Evolutionary conservation across 1,139 yeast genomes (phyloP), one percentile per base, ranked within the genome.

Genomic region (Blastobotrys indianensis): DNA sequence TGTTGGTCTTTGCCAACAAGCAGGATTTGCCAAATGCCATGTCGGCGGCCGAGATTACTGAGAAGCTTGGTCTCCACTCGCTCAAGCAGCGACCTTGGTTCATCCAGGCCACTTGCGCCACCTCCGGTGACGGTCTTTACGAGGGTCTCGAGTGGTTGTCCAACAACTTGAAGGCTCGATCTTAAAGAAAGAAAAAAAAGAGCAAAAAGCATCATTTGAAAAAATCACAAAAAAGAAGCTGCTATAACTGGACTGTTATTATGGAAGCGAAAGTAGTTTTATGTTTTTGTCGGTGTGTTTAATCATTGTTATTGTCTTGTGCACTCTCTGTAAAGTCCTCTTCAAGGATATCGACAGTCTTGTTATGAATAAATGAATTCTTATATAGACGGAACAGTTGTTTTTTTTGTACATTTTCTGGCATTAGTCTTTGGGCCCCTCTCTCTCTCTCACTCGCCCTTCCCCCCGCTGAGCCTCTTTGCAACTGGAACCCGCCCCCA

Each of bases 1-100:
- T 86, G 69, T 77, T 86, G 65, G 94, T 86, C 56, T 85, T 86
- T 66, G 65, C 65, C 61, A 86, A 86, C 80, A 86, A 86, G 74
- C 95, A 85, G 74, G 95, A 86, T 77, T 78, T 85, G 74, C 95
- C 95, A 70, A 86, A 86, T 65, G 95, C 95, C 65, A 85, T 86
- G 95, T 83, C 84, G 68, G 94, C 95, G 57, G 94, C 94, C 54
- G 95, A 86, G 73, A 85, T 86, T 68, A 85, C 95, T 62, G 95
- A 85, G 73, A 85, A 85, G 73, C 79, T 85, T 64, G 95, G 95
- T 59, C 81, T 86, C 66, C 94, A 85, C 72, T 83, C 94, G 47
- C 81, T 86, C 68, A 82, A 94, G 75, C 90, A 85, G 74, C 84
- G 95, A 70, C 92, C 94, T 62, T 86, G 95, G 95, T 86, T 83